Conservation (phyloP, 768 basidiomycete species). For the Collybiopsis luxurians region DNA sequence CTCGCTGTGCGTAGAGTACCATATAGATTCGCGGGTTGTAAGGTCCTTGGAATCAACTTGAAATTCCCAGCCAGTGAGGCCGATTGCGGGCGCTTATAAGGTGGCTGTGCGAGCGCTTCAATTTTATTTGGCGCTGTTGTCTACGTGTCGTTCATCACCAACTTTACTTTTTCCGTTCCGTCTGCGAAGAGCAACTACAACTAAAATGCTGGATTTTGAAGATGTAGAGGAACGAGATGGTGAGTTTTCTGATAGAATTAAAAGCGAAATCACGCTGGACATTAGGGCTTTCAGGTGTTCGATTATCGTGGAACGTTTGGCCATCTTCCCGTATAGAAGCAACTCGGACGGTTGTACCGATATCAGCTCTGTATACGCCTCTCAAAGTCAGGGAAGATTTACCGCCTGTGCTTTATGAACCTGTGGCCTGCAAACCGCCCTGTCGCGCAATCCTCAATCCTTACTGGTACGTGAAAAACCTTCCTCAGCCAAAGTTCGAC, state of each 20-base stretch:
- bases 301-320: constrained; percentile 99
- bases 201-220: constrained; percentile 80
- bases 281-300: constrained; percentile 59
- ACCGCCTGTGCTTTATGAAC: constrained; percentile 95
- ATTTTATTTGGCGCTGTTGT: not conserved
- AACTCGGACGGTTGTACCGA: constrained; percentile 95
- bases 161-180: not conserved
- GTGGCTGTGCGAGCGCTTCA: not conserved
- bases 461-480: constrained; percentile 68
- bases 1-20: no score
- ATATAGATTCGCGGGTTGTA: no score
- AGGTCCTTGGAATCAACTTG: no score
- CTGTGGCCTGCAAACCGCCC: constrained; percentile 96
- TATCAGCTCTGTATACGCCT: constrained; percentile 96
- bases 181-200: not conserved
- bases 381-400: constrained; percentile 92
- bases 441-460: constrained; percentile 98
- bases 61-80: no score
- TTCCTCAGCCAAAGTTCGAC: not conserved
- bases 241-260: constrained; percentile 38
- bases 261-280: not conserved
- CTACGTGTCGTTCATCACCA: not conserved
- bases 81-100: no score
- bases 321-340: constrained; percentile 98
- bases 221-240: constrained; percentile 98